Percentiles rank a stretch among this genome's conserved stretches.
Conservation (phyloP, 768 basidiomycete species). For the Leccinum boreale region DNA sequence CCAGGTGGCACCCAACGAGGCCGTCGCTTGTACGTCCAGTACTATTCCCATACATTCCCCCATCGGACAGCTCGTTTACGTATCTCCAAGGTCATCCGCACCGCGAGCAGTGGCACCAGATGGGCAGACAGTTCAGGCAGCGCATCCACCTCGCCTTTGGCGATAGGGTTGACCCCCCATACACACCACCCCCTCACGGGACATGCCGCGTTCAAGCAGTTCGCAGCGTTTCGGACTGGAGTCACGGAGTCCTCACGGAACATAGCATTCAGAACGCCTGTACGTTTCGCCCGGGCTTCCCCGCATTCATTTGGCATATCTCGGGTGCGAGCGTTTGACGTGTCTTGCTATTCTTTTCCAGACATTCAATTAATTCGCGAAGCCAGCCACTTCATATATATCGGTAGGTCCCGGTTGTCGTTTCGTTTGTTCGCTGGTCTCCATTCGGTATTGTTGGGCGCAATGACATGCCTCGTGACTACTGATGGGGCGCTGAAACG, state of each 20-base stretch:
- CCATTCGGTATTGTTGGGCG: conserved; percentile 8
- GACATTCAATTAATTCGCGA: conserved; percentile 80
- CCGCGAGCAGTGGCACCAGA: conserved; percentile 52
- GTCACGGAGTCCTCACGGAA: conserved; percentile 86
- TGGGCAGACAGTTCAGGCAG: conserved; percentile 61
- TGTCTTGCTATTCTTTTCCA: conserved; percentile 22
- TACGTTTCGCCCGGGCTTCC: conserved; percentile 37
- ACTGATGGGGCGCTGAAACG: not conserved
- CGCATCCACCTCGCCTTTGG: conserved; percentile 53
- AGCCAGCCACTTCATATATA: conserved; percentile 87
- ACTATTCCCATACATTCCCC: not conserved
- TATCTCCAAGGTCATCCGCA: conserved; percentile 56
- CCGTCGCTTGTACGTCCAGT: conserved; percentile 50
- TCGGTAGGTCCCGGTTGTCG: conserved; percentile 56
- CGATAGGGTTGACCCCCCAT: conserved; percentile 39
- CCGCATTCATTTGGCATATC: not conserved
- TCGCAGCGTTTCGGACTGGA: conserved; percentile 91
- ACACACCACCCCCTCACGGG: conserved; percentile 43
- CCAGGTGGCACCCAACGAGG: conserved; percentile 57
- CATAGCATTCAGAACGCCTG: conserved; percentile 93
- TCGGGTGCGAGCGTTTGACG: not conserved
- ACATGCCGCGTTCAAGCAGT: conserved; percentile 75
- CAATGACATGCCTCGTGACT: conserved; percentile 11
- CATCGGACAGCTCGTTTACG: not conserved
- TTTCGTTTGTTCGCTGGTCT: not conserved